These are phyloP conservation scores for Immersiella caudata DNA, from an alignment of 495 filamentous ascomycete genomes.

Conservation along the genomic window DNA sequence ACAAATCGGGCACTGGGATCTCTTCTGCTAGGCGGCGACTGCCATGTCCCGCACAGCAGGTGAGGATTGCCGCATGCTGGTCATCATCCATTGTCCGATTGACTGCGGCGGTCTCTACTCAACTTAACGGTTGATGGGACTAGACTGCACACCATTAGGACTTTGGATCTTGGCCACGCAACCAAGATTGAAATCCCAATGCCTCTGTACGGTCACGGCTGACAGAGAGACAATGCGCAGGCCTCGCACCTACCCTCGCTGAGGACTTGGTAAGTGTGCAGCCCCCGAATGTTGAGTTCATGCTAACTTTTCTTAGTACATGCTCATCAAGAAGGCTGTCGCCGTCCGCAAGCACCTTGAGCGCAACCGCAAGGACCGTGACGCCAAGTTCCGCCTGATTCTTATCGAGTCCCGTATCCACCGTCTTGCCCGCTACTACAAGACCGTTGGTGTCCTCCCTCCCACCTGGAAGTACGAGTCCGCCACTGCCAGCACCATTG, in stretches of 20 bases:
- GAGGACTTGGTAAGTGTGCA: slow-evolving; percentile 70
- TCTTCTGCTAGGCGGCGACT: neutral
- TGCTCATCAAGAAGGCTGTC: slow-evolving; percentile 99
- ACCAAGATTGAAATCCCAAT: slow-evolving; percentile 30
- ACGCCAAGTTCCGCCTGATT: slow-evolving; percentile 99
- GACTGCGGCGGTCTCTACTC: neutral
- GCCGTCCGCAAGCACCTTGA: slow-evolving; percentile 99
- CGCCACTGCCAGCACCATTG: slow-evolving; percentile 64
- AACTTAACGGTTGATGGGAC: neutral
- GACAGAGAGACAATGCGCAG: slow-evolving; percentile 75
- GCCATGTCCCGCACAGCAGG: neutral
- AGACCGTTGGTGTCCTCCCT: slow-evolving; percentile 96
- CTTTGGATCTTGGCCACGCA: neutral
- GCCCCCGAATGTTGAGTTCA: slow-evolving; percentile 93
- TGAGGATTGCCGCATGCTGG: neutral
- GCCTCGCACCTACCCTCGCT: neutral
- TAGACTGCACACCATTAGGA: neutral
- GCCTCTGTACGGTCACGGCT: slow-evolving; percentile 98
- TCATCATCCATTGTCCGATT: neutral
- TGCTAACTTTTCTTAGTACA: slow-evolving; percentile 46
- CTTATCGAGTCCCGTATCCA: slow-evolving; percentile 99
- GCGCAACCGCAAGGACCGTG: slow-evolving; percentile 99
- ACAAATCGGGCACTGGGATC: neutral
- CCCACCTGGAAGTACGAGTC: slow-evolving; percentile 98
- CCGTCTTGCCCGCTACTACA: slow-evolving; percentile 94